Conservation (phyloP, 495 filamentous ascomycete species). For the Trichoderma virens region DNA sequence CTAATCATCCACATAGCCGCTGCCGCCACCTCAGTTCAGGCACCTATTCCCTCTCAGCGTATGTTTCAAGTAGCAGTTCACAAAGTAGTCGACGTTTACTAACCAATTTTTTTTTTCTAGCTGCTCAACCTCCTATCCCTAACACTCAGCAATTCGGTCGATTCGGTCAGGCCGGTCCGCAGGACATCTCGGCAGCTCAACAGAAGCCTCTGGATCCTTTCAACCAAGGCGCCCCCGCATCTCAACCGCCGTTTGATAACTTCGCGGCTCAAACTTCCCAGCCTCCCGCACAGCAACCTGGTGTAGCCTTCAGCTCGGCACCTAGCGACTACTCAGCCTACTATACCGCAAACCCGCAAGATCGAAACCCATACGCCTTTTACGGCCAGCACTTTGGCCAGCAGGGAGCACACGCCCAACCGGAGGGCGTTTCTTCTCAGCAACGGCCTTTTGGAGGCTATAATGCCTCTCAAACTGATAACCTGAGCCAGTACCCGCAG, state of each 20-base stretch:
- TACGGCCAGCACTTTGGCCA: constrained; percentile 65
- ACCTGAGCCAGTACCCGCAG: constrained; percentile 65
- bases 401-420: constrained; percentile 50
- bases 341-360: constrained; percentile 75
- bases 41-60: constrained; percentile 22
- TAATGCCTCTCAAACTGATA: constrained; percentile 62
- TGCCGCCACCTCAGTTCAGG: constrained; percentile 2
- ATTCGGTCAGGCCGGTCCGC: constrained; percentile 50
- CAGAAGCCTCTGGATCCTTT: constrained; percentile 90
- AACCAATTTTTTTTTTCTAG: constrained; percentile 11
- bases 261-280: constrained; percentile 57
- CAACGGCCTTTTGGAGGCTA: constrained; percentile 70
- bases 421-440: constrained; percentile 62
- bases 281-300: constrained; percentile 47
- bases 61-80: constrained; percentile 12
- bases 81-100: not conserved
- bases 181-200: constrained; percentile 48
- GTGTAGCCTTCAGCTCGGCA: constrained; percentile 59
- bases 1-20: constrained; percentile 22
- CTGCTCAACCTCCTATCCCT: constrained; percentile 38
- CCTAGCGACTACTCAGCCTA: constrained; percentile 78
- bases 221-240: constrained; percentile 54
- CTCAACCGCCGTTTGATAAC: constrained; percentile 38
- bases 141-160: constrained; percentile 60
- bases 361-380: constrained; percentile 65